Conservation (phyloP, 192 early-diverging fungal genomes). For the Coemansia sp. region DNA sequence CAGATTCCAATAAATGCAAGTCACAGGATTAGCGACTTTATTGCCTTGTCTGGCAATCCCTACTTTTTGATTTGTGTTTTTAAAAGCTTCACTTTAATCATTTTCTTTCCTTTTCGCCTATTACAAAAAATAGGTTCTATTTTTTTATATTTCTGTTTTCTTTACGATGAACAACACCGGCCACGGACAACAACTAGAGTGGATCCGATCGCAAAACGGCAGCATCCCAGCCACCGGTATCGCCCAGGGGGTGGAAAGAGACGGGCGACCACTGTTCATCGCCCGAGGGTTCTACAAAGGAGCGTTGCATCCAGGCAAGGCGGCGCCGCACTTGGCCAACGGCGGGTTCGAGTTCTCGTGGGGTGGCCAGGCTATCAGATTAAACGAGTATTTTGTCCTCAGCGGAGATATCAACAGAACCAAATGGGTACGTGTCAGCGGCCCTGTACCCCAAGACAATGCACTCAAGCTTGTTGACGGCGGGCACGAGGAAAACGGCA, state of each 20-base stretch:
- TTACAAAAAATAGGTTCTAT: too few species aligned
- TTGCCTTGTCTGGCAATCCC: too few species aligned
- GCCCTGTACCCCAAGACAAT: conserved; percentile 16
- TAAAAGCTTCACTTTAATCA: too few species aligned
- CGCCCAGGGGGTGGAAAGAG: conserved; percentile 55
- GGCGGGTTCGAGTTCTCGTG: conserved; percentile 55
- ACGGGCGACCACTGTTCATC: conserved; percentile 57
- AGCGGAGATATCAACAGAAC: conserved; percentile 57
- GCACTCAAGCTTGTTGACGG: conserved; percentile 16
- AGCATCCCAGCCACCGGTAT: conserved; percentile 39
- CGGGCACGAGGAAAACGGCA: conserved; percentile 42
- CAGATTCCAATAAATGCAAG: too few species aligned
- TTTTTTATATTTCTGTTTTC: too few species aligned
- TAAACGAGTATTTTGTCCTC: conserved; percentile 58
- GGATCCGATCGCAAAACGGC: conserved; percentile 29
- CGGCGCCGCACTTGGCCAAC: conserved; percentile 41
- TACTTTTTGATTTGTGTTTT: too few species aligned
- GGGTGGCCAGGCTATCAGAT: conserved; percentile 48
- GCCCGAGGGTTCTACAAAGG: conserved; percentile 57
- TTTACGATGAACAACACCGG: background rate
- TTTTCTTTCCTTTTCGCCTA: too few species aligned
- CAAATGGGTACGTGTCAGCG: conserved; percentile 48
- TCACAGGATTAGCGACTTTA: too few species aligned
- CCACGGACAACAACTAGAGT: conserved; percentile 15
- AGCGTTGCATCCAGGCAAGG: conserved; percentile 53